A percentile compares a stretch with the other conserved stretches of the same genome.
These are phyloP conservation scores for Pugionium dolabratum DNA, from an alignment of 345 rosid genomes.

Conservation along the genomic window DNA sequence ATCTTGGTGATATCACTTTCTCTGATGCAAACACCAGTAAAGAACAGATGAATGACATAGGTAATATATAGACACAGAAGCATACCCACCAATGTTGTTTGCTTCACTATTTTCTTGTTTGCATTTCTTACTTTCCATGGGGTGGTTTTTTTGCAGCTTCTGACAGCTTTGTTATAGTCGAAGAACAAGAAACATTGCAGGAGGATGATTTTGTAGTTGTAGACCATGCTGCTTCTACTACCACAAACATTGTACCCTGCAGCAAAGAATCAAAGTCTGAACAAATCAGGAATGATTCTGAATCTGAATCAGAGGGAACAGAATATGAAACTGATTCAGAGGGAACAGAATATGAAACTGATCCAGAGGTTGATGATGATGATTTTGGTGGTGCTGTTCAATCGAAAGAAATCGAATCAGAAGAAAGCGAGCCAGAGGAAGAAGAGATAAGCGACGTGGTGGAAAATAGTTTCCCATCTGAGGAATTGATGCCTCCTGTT, in stretches of 20 bases:
- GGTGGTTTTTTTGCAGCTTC: constrained; percentile 1
- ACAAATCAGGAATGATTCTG: constrained; percentile 24
- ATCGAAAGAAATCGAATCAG: constrained; percentile 15
- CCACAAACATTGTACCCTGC: neutral
- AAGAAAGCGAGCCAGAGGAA: constrained; percentile 23
- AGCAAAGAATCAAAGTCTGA: constrained; percentile 33
- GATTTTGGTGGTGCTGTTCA: constrained; percentile 9
- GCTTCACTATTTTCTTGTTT: constrained; percentile 17
- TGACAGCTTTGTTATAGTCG: constrained; percentile 10
- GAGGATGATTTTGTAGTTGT: constrained; percentile 29
- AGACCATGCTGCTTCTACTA: constrained; percentile 21
- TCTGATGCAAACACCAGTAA: constrained; percentile 23
- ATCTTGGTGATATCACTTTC: constrained; percentile 43
- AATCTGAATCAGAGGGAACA: constrained; percentile 13
- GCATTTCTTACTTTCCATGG: constrained; percentile 8
- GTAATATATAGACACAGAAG: neutral
- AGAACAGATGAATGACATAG: constrained; percentile 23
- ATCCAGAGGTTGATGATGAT: constrained; percentile 21
- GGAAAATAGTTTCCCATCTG: neutral
- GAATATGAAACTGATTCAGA: neutral
- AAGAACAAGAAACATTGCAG: constrained; percentile 26
- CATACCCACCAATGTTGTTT: constrained; percentile 1
- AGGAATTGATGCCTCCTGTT: constrained; percentile 8
- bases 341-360: neutral
- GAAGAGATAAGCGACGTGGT: neutral